phyloP scores from a whole-genome alignment of 2,329 filamentous ascomycete genomes.

The Colletotrichum musae region DNA sequence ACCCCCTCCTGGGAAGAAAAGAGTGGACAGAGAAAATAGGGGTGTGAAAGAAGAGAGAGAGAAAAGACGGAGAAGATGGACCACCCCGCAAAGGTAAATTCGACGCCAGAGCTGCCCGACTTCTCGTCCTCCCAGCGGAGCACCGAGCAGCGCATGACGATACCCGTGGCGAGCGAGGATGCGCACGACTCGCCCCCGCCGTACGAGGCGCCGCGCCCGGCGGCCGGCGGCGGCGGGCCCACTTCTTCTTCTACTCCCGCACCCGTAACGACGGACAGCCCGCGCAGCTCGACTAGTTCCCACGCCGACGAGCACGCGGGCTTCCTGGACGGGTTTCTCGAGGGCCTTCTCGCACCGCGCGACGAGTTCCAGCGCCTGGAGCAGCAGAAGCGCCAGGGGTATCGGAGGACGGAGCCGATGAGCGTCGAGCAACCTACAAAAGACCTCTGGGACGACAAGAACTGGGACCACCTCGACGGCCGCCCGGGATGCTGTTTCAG shows the following conservation, averaged over 20 bases:
- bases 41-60: not conserved
- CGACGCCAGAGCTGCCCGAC: slow-evolving; percentile 1
- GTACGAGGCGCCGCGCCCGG: slow-evolving; percentile 19
- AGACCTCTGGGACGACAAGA: not conserved
- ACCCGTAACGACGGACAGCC: not conserved
- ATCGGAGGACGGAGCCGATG: slow-evolving; percentile 5
- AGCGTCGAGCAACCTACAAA: not conserved
- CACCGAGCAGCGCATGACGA: not conserved
- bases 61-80: slow-evolving; percentile 16
- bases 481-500: not conserved
- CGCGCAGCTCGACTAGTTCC: slow-evolving; percentile 20
- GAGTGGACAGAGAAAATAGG: not conserved
- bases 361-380: not conserved
- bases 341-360: not conserved
- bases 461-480: slow-evolving; percentile 4
- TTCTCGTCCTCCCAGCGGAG: too few relatives aligned
- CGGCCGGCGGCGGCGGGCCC: not conserved
- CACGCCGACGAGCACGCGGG: not conserved
- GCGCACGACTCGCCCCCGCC: slow-evolving; percentile 22
- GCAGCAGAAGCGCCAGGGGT: not conserved
- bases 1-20: not conserved
- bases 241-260: not conserved
- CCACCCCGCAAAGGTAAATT: not conserved
- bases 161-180: slow-evolving; percentile 2
- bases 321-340: not conserved